These are phyloP conservation scores for Eragrostis curvula DNA, from an alignment of 176 grass and related monocot genomes.

Conservation along the genomic window DNA sequence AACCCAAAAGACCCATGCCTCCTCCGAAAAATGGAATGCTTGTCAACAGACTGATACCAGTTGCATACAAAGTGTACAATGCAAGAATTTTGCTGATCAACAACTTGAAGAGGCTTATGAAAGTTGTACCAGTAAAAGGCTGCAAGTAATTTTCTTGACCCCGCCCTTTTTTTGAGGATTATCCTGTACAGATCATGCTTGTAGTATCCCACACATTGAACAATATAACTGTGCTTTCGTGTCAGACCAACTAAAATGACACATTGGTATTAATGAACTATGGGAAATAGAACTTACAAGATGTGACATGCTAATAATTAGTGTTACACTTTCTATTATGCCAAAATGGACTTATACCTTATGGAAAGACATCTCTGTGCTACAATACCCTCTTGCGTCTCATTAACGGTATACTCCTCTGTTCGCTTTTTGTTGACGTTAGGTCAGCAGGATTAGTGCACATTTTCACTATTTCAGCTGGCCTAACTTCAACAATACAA, in stretches of 20 bases:
- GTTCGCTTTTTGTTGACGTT: too few species aligned
- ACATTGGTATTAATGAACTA: neutral
- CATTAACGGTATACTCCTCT: neutral
- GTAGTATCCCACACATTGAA: neutral
- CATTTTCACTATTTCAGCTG: too few species aligned
- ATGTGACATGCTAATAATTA: neutral
- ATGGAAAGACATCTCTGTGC: conserved; percentile 2
- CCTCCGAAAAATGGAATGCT: conserved; percentile 94
- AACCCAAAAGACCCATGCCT: conserved; percentile 57
- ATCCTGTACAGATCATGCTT: neutral
- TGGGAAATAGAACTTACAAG: neutral
- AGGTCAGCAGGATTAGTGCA: too few species aligned
- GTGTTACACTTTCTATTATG: neutral
- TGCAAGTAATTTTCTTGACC: conserved; percentile 77
- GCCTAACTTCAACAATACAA: too few species aligned
- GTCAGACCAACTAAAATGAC: conserved; percentile 15
- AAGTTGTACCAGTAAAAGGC: conserved; percentile 77
- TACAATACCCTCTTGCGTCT: neutral
- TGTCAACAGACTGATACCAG: conserved; percentile 78
- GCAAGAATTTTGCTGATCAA: conserved; percentile 88
- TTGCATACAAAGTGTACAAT: conserved; percentile 88
- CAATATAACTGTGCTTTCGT: neutral
- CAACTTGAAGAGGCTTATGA: conserved; percentile 95
- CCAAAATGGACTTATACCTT: neutral
- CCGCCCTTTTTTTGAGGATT: conserved; percentile 15